Percentiles rank a stretch among this genome's conserved stretches.
Evolutionary conservation across 2,329 filamentous ascomycete species (phyloP).

Genomic region (Fusarium clavum): DNA sequence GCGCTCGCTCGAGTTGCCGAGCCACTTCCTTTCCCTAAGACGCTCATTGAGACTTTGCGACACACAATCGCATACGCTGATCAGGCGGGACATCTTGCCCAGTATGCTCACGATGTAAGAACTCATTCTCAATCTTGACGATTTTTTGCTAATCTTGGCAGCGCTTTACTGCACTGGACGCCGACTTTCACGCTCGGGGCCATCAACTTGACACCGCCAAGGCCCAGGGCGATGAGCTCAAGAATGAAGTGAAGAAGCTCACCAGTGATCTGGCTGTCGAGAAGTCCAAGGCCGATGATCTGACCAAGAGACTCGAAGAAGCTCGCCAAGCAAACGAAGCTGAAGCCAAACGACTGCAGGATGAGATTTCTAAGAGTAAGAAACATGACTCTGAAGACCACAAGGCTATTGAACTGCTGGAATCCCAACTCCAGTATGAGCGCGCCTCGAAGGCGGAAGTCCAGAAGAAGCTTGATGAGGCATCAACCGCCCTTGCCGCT

Average conservation of each 20-base stretch:
- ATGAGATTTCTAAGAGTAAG: neutral
- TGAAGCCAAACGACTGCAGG: neutral
- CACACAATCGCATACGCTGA: constrained; percentile 31
- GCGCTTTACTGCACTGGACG: neutral
- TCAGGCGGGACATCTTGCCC: constrained; percentile 14
- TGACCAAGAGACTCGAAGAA: neutral
- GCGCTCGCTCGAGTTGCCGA: constrained; percentile 18
- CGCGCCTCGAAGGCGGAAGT: neutral
- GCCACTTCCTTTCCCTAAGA: constrained; percentile 24
- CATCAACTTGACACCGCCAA: neutral
- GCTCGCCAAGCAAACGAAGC: neutral
- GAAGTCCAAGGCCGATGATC: neutral
- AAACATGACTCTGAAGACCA: neutral
- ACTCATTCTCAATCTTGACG: accelerated
- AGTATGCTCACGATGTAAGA: constrained; percentile 4
- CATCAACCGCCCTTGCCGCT: neutral
- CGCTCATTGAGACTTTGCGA: constrained; percentile 19
- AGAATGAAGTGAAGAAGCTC: neutral
- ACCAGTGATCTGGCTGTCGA: neutral
- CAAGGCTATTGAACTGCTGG: neutral
- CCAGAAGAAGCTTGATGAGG: neutral
- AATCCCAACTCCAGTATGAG: neutral
- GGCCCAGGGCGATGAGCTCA: neutral
- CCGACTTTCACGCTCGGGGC: neutral
- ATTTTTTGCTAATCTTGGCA: neutral